phyloP scores from a whole-genome alignment of 2,329 filamentous ascomycete species.

The Cladophialophora chaetospira region DNA sequence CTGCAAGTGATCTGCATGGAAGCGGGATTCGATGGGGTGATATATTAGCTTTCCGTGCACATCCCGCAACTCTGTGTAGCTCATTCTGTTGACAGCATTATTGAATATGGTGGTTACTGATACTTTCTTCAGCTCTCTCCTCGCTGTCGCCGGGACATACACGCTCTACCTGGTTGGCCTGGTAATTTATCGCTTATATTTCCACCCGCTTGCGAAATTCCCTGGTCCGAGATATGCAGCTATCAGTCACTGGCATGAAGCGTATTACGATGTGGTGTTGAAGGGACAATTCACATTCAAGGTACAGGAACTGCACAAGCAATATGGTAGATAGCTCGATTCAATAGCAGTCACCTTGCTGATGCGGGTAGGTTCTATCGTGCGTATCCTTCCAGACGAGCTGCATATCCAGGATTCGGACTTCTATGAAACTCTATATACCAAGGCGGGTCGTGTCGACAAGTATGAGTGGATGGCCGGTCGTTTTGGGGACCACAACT shows the following conservation, averaged over 20 bases:
- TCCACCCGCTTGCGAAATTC: conserved; percentile 8
- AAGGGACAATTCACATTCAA: conserved; percentile 9
- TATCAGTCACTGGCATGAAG: conserved; percentile 2
- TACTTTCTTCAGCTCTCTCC: neutral
- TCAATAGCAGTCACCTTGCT: neutral
- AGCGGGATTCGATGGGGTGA: too few species aligned
- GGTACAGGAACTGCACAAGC: conserved; percentile 1
- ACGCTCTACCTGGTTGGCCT: conserved; percentile 1
- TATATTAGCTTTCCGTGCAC: too few species aligned
- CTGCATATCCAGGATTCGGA: conserved; percentile 39
- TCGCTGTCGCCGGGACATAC: conserved; percentile 1
- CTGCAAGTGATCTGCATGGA: too few species aligned
- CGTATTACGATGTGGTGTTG: conserved; percentile 1
- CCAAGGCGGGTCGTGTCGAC: conserved; percentile 35
- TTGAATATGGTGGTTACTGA: neutral
- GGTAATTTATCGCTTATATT: conserved; percentile 4
- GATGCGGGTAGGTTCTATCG: conserved; percentile 31
- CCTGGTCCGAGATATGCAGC: conserved; percentile 4
- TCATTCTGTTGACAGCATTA: neutral
- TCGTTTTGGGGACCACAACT: conserved; percentile 14
- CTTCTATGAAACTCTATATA: conserved; percentile 39
- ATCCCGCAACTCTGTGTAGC: too few species aligned
- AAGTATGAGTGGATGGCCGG: conserved; percentile 31
- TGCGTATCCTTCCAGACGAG: conserved; percentile 39
- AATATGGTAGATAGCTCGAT: conserved; percentile 3